phyloP scores from a whole-genome alignment of 257 asterid genomes.

The Forsythia suspensa region DNA sequence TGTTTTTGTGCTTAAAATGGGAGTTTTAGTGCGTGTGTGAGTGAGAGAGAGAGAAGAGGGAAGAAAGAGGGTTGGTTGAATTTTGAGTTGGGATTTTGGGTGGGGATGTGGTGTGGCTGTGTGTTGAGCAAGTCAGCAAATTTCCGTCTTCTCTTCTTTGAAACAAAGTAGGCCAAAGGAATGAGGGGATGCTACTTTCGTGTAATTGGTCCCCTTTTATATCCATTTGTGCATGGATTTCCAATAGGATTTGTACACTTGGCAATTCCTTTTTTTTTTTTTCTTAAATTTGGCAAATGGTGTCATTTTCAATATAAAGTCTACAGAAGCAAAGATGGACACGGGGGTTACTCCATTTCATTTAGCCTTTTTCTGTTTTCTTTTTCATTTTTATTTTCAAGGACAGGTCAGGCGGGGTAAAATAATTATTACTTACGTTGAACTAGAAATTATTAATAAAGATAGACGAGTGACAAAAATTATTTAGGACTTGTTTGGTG shows the following conservation, averaged over 20 bases:
- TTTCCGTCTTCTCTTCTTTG: conserved; percentile 4
- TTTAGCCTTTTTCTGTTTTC: background rate
- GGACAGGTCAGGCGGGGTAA: background rate
- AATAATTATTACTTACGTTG: no score
- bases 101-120: conserved; percentile 6
- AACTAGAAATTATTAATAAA: no score
- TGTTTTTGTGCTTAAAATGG: background rate
- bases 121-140: conserved; percentile 32
- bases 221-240: conserved; percentile 28
- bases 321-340: conserved; percentile 6
- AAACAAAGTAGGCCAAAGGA: conserved; percentile 23
- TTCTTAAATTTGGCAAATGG: background rate
- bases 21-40: background rate
- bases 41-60: background rate
- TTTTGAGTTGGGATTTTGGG: background rate
- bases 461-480: background rate
- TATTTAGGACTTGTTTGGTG: no score
- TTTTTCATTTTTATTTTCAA: background rate
- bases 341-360: background rate
- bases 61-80: background rate
- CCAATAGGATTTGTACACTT: conserved; percentile 34
- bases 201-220: conserved; percentile 48
- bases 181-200: conserved; percentile 24
- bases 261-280: conserved; percentile 18
- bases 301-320: conserved; percentile 75